These are phyloP conservation scores for Cantharellus cinnabarinus DNA, from an alignment of 768 basidiomycete genomes.

Conservation along the genomic window DNA sequence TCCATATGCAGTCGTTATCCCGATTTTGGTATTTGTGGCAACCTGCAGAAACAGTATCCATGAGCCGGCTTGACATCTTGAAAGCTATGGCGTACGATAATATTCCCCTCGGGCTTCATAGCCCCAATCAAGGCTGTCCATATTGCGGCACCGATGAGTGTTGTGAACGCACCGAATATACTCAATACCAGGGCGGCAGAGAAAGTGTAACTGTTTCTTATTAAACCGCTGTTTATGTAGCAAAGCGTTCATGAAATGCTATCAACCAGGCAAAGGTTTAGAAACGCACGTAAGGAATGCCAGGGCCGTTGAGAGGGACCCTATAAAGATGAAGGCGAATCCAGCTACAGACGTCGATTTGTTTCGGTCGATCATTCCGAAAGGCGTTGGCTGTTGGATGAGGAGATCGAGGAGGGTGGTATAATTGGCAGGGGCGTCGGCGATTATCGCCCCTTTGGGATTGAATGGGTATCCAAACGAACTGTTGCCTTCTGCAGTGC, in stretches of 20 bases:
- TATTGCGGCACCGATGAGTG: slow-evolving; percentile 7
- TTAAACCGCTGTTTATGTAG: slow-evolving; percentile 6
- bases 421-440: slow-evolving; percentile 6
- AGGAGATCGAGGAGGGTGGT: not conserved
- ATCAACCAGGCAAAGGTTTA: not conserved
- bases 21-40: not conserved
- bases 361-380: slow-evolving; percentile 6
- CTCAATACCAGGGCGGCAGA: slow-evolving; percentile 1
- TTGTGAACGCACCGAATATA: slow-evolving; percentile 5
- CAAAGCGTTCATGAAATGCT: not conserved
- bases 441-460: slow-evolving; percentile 6
- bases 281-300: slow-evolving; percentile 6
- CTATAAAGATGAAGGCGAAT: slow-evolving; percentile 9
- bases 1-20: slow-evolving; percentile 5
- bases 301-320: slow-evolving; percentile 3
- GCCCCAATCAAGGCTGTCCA: slow-evolving; percentile 6
- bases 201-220: slow-evolving; percentile 8
- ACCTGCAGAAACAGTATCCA: too few species aligned
- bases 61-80: too few species aligned
- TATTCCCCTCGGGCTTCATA: not conserved
- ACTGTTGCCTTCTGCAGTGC: slow-evolving; percentile 4
- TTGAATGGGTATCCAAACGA: slow-evolving; percentile 7
- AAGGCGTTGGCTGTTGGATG: slow-evolving; percentile 2
- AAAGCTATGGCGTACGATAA: too few species aligned
- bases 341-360: slow-evolving; percentile 4